phyloP scores from a whole-genome alignment of 2,329 filamentous ascomycete genomes.

The Aureobasidium lini region DNA sequence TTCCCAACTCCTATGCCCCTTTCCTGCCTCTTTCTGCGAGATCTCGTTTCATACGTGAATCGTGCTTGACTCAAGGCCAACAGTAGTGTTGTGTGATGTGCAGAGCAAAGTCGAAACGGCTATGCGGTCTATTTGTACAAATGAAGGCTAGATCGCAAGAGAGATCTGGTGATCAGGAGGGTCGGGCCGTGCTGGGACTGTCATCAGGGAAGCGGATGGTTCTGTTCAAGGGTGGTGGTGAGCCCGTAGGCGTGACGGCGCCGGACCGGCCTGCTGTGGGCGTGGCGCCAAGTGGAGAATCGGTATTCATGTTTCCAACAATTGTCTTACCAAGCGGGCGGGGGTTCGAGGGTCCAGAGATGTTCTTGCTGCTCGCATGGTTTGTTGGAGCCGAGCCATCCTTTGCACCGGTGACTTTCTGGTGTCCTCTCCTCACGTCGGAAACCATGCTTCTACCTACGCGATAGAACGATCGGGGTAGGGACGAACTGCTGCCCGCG shows the following conservation, averaged over 20 bases:
- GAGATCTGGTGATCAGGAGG: background rate
- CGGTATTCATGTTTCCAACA: background rate
- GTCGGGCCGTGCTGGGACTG: background rate
- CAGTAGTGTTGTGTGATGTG: too few species aligned
- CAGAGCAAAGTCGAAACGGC: background rate
- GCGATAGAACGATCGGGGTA: conserved; percentile 3
- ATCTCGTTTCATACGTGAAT: too few species aligned
- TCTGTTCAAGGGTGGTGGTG: conserved; percentile 19
- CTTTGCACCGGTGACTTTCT: background rate
- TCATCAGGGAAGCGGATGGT: conserved; percentile 28
- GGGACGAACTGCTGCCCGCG: background rate
- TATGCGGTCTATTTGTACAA: background rate
- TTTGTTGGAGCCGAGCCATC: conserved; percentile 10
- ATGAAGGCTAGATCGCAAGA: background rate
- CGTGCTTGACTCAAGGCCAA: too few species aligned
- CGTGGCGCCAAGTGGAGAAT: conserved; percentile 12
- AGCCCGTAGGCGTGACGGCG: background rate
- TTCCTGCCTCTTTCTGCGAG: too few species aligned
- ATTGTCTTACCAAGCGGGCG: background rate
- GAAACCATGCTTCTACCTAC: conserved; percentile 3
- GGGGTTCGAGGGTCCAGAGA: conserved; percentile 10
- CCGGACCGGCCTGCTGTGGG: background rate
- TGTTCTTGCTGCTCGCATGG: conserved; percentile 15
- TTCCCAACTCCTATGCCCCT: too few species aligned
- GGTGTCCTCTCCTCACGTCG: conserved; percentile 2